These are phyloP conservation scores for Theileria sp. DNA, from an alignment of 169 alveolate species.

Conservation along the genomic window DNA sequence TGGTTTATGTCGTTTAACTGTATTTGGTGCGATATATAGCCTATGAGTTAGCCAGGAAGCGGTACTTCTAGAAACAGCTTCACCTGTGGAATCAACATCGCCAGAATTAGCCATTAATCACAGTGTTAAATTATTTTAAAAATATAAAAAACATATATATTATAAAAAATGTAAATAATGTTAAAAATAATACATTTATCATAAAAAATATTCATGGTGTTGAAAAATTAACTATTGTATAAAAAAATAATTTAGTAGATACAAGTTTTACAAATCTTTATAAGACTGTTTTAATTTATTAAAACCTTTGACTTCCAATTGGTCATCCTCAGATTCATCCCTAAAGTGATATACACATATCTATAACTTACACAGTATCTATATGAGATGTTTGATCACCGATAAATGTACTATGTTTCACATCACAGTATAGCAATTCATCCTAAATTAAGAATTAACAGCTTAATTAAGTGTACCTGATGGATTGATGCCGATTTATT, in stretches of 20 bases:
- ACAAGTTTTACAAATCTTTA: conserved; percentile 32
- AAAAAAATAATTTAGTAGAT: not conserved
- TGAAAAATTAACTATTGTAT: not conserved
- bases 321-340: conserved; percentile 37
- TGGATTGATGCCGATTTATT: conserved; percentile 22
- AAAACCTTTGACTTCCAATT: conserved; percentile 4
- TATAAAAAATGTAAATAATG: not conserved
- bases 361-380: conserved; percentile 28
- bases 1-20: conserved; percentile 19
- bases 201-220: not conserved
- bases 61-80: conserved; percentile 18
- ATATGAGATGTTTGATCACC: conserved; percentile 41
- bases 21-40: conserved; percentile 21
- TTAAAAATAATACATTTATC: not conserved
- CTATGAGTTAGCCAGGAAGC: conserved; percentile 34
- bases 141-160: not conserved
- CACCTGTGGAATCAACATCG: not conserved
- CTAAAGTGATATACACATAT: not conserved
- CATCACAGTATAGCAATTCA: conserved; percentile 49
- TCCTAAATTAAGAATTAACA: conserved; percentile 25
- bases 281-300: conserved; percentile 60
- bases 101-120: conserved; percentile 5
- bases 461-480: conserved; percentile 5
- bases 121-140: not conserved
- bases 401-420: conserved; percentile 58